These are phyloP conservation scores for Xylaria curta DNA, from an alignment of 495 filamentous ascomycete genomes.

Conservation along the genomic window DNA sequence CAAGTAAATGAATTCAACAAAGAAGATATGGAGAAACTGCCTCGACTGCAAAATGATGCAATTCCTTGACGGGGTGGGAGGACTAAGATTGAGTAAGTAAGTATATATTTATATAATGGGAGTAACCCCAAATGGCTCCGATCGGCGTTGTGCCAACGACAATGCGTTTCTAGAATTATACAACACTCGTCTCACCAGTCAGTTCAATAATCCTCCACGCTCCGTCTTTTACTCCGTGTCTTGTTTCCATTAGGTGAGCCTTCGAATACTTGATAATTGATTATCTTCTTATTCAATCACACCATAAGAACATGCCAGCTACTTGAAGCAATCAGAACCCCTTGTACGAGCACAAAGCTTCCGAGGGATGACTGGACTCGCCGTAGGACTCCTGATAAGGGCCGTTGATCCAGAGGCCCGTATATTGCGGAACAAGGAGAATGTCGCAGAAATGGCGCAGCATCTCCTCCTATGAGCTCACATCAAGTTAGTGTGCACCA, in stretches of 20 bases:
- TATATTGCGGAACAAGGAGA: slow-evolving; percentile 18
- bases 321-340: not conserved
- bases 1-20: not conserved
- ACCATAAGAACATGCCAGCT: not conserved
- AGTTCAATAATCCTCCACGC: not conserved
- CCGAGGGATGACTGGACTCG: not conserved
- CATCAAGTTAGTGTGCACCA: not conserved
- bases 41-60: slow-evolving; percentile 4
- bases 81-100: not conserved
- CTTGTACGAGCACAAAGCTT: no score
- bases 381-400: not conserved
- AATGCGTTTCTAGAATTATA: not conserved
- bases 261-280: not conserved
- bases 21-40: not conserved
- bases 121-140: not conserved
- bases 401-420: not conserved
- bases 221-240: not conserved
- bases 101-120: slow-evolving; percentile 9
- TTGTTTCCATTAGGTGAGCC: not conserved
- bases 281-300: not conserved
- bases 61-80: not conserved
- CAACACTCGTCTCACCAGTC: not conserved
- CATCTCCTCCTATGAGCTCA: not conserved
- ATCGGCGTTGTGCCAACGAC: not conserved
- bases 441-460: not conserved